Evolutionary conservation across 129 eudicot species (phyloP).

Genomic region (Helianthus annuus): DNA sequence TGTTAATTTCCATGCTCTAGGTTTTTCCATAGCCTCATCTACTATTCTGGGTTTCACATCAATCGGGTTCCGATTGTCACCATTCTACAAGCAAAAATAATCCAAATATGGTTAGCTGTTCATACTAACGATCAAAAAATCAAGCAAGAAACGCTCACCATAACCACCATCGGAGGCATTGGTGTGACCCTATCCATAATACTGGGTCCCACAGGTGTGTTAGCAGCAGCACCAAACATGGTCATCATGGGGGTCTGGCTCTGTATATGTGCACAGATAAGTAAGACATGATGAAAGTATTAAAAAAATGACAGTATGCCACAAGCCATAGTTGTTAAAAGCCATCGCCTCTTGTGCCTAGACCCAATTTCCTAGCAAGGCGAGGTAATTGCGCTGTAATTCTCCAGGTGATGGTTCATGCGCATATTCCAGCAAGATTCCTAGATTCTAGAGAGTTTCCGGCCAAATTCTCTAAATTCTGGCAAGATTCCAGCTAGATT

Average conservation of each 20-base stretch:
- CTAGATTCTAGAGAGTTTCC: too few relatives aligned
- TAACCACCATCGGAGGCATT: conserved; percentile 47
- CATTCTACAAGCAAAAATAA: conserved; percentile 48
- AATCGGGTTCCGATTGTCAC: conserved; percentile 54
- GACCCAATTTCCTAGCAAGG: too few relatives aligned
- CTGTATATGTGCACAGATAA: conserved; percentile 36
- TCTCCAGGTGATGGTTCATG: too few relatives aligned
- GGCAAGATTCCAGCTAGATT: too few relatives aligned
- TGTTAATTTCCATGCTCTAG: conserved; percentile 66
- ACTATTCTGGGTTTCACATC: conserved; percentile 67
- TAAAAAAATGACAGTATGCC: not conserved
- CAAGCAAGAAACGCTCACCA: conserved; percentile 38
- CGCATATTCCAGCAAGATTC: too few relatives aligned
- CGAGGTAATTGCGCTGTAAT: too few relatives aligned
- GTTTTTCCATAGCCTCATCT: conserved; percentile 64
- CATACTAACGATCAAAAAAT: not conserved
- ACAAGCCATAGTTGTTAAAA: not conserved
- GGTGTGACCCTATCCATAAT: conserved; percentile 60
- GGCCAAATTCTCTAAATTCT: too few relatives aligned
- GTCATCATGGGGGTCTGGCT: conserved; percentile 59
- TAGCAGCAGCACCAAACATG: conserved; percentile 61
- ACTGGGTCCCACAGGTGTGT: conserved; percentile 50
- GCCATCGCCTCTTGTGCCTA: too few relatives aligned
- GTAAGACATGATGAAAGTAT: conserved; percentile 5
- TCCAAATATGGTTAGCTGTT: not conserved